These are phyloP conservation scores for Aspergillus sclerotialis DNA, from an alignment of 2,329 filamentous ascomycete genomes.

Conservation along the genomic window DNA sequence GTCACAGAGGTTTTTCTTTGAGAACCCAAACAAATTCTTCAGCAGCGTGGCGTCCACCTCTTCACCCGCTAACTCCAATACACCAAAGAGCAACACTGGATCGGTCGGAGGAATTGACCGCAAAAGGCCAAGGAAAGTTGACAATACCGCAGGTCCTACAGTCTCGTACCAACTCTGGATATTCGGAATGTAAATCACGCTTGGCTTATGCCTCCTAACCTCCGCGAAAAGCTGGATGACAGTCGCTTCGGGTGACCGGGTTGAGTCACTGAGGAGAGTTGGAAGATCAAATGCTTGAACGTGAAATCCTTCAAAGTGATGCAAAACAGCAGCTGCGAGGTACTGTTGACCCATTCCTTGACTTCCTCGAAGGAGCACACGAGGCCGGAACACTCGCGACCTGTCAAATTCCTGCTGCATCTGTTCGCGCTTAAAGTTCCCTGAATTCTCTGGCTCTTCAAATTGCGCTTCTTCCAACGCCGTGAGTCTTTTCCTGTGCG, in stretches of 20 bases:
- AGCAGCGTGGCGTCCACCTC: conserved; percentile 59
- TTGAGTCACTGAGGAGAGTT: conserved; percentile 74
- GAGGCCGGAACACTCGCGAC: conserved; percentile 78
- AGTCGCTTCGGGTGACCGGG: conserved; percentile 75
- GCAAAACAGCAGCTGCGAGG: conserved; percentile 73
- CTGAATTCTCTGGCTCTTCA: conserved; percentile 73
- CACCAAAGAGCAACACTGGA: conserved; percentile 79
- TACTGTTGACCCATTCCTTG: conserved; percentile 93
- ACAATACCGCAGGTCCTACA: conserved; percentile 57
- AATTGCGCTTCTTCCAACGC: conserved; percentile 91
- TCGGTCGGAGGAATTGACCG: conserved; percentile 82
- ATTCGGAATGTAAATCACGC: conserved; percentile 89
- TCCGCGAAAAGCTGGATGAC: conserved; percentile 88
- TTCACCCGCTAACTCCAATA: conserved; percentile 63
- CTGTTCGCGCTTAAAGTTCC: conserved; percentile 78
- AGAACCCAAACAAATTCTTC: conserved; percentile 77
- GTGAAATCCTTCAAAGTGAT: conserved; percentile 88
- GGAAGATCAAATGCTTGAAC: conserved; percentile 92
- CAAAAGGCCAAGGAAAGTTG: conserved; percentile 76
- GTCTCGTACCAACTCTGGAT: conserved; percentile 81
- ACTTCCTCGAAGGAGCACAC: conserved; percentile 73
- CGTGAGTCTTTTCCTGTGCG: conserved; percentile 76
- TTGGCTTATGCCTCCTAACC: conserved; percentile 88
- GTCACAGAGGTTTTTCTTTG: conserved; percentile 66
- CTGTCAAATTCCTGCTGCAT: conserved; percentile 74